Base-by-base conservation (phyloP, 2,329 filamentous ascomycete species). In the Nemania bipapillata region DNA sequence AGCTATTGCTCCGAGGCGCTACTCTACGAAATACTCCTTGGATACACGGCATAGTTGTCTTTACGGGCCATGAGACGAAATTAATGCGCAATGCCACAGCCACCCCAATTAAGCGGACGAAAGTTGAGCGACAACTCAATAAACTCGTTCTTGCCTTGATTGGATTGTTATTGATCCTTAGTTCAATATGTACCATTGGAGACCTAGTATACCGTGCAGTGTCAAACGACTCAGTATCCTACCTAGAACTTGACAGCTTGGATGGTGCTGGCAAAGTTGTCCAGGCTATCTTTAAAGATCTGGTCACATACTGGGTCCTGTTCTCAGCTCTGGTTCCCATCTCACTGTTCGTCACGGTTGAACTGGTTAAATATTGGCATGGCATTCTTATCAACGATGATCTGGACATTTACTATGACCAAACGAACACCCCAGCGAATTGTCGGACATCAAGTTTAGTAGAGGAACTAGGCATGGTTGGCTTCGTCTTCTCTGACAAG, bases 401-500 rank as follows among this genome's bases (percentile, higher is more conserved):
- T 79, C 86, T 99, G 65, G 96, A 99, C 78, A 99, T 99, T 75
- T 99, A 99, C 82, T 93, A 99, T 79, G 92, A 97, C 76, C 92
- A 93, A 78, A 97, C 91, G 0, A 94, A 99, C 76, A 99, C 95
- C 0, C 94, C 96, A 12, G 94, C 96, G 4, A 97, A 96, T 72
- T 99, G 96, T 81, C 89, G 96, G 75, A 99, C 96, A 0, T 98
- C 95, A 1, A 97, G 94, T 73, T 84, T 99, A 78, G 96, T 99
- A 11, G 96, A 99, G 82, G 96, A 99, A 78, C 83, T 99, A 52
- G 96, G 96, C 63, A 97, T 98, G 87, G 96, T 99, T 52, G 96
- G 98, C 77, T 99, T 96, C 77, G 96, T 99, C 72, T 99, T 99
- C 80, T 97, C 94, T 0, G 95, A 98, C 84, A 98, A 98, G 84